A percentile compares a stretch with the other conserved stretches of the same genome.
phyloP scores from a whole-genome alignment of 768 basidiomycete species.

The Phylloporus sp. region DNA sequence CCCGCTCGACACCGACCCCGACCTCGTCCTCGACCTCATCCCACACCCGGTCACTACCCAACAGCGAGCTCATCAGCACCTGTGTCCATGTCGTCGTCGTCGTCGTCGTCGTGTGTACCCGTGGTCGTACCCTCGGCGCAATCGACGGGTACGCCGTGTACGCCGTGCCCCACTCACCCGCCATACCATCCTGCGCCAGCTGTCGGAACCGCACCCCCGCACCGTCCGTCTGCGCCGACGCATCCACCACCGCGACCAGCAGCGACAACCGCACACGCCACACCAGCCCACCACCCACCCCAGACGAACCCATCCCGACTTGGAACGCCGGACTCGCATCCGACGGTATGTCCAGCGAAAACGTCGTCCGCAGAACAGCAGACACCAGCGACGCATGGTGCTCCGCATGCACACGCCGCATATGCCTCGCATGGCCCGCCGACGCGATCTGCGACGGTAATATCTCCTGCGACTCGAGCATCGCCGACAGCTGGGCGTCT shows the following conservation, averaged over 20 bases:
- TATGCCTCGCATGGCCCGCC: slow-evolving; percentile 44
- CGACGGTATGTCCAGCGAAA: slow-evolving; percentile 87
- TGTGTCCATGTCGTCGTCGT: slow-evolving; percentile 33
- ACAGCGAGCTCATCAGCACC: slow-evolving; percentile 38
- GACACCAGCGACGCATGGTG: slow-evolving; percentile 74
- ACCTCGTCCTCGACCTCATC: slow-evolving; percentile 36
- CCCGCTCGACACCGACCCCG: slow-evolving; percentile 79
- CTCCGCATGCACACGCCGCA: slow-evolving; percentile 80
- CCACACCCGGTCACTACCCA: slow-evolving; percentile 45
- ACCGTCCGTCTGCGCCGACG: slow-evolving; percentile 40
- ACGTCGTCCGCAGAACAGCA: slow-evolving; percentile 73
- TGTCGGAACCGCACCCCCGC: slow-evolving; percentile 53
- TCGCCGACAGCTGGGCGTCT: slow-evolving; percentile 70
- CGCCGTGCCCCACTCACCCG: slow-evolving; percentile 69
- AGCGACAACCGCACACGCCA: slow-evolving; percentile 89
- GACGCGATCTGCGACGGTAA: slow-evolving; percentile 61
- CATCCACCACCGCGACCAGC: slow-evolving; percentile 69
- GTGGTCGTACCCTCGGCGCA: slow-evolving; percentile 53
- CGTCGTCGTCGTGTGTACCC: neutral
- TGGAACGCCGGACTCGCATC: slow-evolving; percentile 89
- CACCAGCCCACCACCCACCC: slow-evolving; percentile 65
- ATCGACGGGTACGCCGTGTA: slow-evolving; percentile 58
- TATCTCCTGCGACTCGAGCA: slow-evolving; percentile 85
- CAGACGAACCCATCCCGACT: slow-evolving; percentile 50
- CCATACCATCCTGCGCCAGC: slow-evolving; percentile 52